phyloP scores from a whole-genome alignment of 352 stramenopile species.

The Salisapilia sapeloensis region DNA sequence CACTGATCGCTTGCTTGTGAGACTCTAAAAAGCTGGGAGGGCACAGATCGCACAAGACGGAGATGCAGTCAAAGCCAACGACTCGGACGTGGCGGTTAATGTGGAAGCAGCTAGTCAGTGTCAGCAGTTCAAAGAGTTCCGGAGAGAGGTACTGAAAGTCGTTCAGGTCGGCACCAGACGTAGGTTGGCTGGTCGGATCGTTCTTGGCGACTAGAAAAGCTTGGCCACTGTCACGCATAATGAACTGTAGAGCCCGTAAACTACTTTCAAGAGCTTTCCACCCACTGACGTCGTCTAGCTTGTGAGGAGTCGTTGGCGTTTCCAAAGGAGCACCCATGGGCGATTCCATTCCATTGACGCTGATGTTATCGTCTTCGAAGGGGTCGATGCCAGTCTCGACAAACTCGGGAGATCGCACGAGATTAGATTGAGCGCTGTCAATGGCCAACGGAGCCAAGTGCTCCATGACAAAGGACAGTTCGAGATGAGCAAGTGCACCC shows the following conservation, averaged over 20 bases:
- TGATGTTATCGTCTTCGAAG: conserved; percentile 60
- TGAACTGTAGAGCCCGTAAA: conserved; percentile 70
- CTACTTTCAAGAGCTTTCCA: conserved; percentile 94
- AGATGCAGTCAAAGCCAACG: conserved; percentile 72
- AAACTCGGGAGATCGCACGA: conserved; percentile 63
- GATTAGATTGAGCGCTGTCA: conserved; percentile 54
- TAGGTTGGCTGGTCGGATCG: conserved; percentile 6
- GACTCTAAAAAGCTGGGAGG: conserved; percentile 25
- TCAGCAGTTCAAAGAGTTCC: conserved; percentile 45
- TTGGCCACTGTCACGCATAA: conserved; percentile 61
- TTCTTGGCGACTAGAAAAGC: conserved; percentile 26
- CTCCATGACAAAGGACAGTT: conserved; percentile 30
- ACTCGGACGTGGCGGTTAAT: conserved; percentile 92
- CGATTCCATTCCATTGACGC: conserved; percentile 60
- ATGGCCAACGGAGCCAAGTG: conserved; percentile 58
- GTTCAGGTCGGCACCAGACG: conserved; percentile 3
- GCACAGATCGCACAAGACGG: conserved; percentile 29
- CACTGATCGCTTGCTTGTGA: conserved; percentile 15
- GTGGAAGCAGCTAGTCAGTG: conserved; percentile 76
- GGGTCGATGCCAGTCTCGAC: conserved; percentile 63
- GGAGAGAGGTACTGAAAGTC: conserved; percentile 44
- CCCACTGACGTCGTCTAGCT: conserved; percentile 91
- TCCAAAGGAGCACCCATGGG: conserved; percentile 32
- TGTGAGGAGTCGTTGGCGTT: conserved; percentile 58
- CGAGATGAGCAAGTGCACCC: conserved; percentile 38